Conservation (phyloP, 2,329 filamentous ascomycete species). For the Chaetomium globosum region DNA sequence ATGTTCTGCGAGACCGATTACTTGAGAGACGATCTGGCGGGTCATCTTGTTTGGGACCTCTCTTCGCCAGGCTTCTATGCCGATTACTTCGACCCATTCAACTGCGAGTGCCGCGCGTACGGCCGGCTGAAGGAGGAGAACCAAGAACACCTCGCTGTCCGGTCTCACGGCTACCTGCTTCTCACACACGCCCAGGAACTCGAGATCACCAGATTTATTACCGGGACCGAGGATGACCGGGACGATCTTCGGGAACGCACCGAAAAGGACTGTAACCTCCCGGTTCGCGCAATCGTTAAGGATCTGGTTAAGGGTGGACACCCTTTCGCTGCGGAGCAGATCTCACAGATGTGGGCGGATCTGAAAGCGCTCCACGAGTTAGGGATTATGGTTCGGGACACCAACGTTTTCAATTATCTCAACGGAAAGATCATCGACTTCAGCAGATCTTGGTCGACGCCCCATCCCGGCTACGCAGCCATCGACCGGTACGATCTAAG, state of each 20-base stretch:
- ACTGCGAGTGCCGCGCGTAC: conserved; percentile 29
- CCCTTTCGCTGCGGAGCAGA: background rate
- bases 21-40: background rate
- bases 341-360: conserved; percentile 19
- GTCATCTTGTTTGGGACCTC: background rate
- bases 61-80: background rate
- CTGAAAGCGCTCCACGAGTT: conserved; percentile 21
- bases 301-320: conserved; percentile 1
- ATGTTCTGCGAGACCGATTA: background rate
- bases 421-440: conserved; percentile 28
- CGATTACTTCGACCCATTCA: conserved; percentile 24
- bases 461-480: conserved; percentile 13
- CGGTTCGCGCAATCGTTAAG: conserved; percentile 25
- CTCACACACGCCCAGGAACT: conserved; percentile 15
- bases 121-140: conserved; percentile 24
- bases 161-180: conserved; percentile 26
- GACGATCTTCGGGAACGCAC: background rate
- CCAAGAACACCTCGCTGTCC: conserved; percentile 19
- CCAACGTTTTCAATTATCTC: conserved; percentile 19
- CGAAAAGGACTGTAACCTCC: background rate
- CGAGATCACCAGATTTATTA: background rate
- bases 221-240: background rate
- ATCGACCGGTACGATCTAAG: background rate
- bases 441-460: conserved; percentile 23
- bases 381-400: conserved; percentile 25